A percentile compares a stretch with the other conserved stretches of the same genome.
Evolutionary conservation across 495 filamentous ascomycete genomes (phyloP).

Genomic region (Hyaloscypha hepaticicola): DNA sequence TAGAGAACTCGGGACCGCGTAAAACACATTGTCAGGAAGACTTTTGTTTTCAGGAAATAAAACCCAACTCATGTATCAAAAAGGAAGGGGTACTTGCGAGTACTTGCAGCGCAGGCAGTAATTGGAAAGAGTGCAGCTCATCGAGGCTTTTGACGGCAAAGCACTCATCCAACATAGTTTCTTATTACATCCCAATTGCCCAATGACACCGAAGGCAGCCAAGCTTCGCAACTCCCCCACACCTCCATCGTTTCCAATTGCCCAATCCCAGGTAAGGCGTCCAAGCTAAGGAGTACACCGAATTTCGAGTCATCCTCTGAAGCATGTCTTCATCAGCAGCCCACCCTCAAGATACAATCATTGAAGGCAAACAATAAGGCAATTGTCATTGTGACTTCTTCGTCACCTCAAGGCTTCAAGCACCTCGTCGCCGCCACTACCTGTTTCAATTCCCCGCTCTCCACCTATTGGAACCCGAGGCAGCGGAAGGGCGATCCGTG

Average conservation of each 20-base stretch:
- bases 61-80: too few species aligned
- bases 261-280: background rate
- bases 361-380: slow-evolving; percentile 10
- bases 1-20: too few species aligned
- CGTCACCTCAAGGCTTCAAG: background rate
- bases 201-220: background rate
- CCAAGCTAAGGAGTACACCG: background rate
- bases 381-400: slow-evolving; percentile 8
- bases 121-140: too few species aligned
- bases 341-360: background rate
- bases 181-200: background rate
- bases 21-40: too few species aligned
- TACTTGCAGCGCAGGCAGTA: too few species aligned
- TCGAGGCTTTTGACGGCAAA: too few species aligned
- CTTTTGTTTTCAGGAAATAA: too few species aligned
- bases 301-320: slow-evolving; percentile 2
- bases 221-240: background rate
- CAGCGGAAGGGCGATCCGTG: slow-evolving; percentile 19
- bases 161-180: background rate
- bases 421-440: background rate
- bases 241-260: background rate
- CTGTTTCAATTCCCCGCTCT: slow-evolving; percentile 3
- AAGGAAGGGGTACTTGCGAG: too few species aligned
- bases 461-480: background rate
- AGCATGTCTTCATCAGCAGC: background rate